Evolutionary conservation across 2,329 filamentous ascomycete species (phyloP), one percentile per base, ranked within the genome.

Genomic region (Biscogniauxia marginata): DNA sequence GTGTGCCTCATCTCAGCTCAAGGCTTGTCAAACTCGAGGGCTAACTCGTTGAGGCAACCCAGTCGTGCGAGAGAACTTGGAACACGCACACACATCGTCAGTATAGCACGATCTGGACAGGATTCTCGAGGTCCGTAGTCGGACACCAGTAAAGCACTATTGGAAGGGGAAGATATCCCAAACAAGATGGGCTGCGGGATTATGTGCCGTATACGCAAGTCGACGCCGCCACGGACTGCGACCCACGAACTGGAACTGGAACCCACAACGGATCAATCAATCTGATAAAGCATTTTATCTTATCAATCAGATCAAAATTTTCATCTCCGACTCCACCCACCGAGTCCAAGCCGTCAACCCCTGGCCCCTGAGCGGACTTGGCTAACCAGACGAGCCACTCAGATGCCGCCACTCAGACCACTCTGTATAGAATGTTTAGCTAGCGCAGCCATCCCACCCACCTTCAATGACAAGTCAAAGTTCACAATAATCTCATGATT

Each of bases 261-360:
- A 46, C 20, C 21, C 45, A 39, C 30, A 11, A 39, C 30, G 30
- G 30, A 39, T 39, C 30, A 39, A 39, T 52, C 46, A 24, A 56
- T 53, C 54, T 56, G 54, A 56, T 56, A 52, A 56, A 18, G 18
- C 22, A 52, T 30, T 24, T 56, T 51, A 56, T 56, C 57, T 60
- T 57, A 60, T 64, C 62, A 62, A 63, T 64, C 62, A 56, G 61
- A 64, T 64, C 57, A 62, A 59, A 63, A 53, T 62, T 63, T 62
- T 46, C 50, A 39, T 39, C 9, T 18, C 3, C 16, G 50, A 22
- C 50, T 55, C 55, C 51, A 46, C 8, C 11, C 43, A 19, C 25
- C 50, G 22, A n/a, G 30, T 16, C 45, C 22, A n/a, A 39, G 20
- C 39, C 50, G 7, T 7, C 47, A 18, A 16, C 4, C 7, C 18